Evolutionary conservation across 202 grass and related monocot genomes (phyloP).

Genomic region (Miscanthus sacchariflorus): DNA sequence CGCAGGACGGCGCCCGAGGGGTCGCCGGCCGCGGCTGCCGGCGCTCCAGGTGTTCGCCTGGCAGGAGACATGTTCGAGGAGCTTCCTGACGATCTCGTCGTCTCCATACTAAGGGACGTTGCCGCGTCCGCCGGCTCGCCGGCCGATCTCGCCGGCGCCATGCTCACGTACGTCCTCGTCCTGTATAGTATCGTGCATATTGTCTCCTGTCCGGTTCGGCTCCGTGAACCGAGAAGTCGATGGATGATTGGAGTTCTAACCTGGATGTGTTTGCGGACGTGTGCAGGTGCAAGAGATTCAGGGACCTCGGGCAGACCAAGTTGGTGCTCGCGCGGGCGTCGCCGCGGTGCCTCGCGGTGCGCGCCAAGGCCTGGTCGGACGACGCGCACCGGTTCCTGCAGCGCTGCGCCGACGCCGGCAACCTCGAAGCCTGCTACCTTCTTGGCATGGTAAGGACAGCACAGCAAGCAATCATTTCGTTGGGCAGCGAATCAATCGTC

Average conservation of each 20-base stretch:
- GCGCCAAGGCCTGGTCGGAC: constrained; percentile 73
- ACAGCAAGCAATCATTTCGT: too few relatives aligned
- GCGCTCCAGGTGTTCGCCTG: not conserved
- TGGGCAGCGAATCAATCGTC: too few relatives aligned
- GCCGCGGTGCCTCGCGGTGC: constrained; percentile 61
- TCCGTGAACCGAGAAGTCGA: not conserved
- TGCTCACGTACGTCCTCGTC: constrained; percentile 58
- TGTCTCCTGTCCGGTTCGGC: not conserved
- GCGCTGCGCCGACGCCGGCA: constrained; percentile 76
- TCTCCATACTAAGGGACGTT: constrained; percentile 67
- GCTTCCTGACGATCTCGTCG: constrained; percentile 73
- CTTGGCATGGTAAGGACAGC: constrained; percentile 72
- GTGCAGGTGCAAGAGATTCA: constrained; percentile 78
- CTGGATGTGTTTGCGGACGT: not conserved
- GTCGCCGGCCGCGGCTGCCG: not conserved
- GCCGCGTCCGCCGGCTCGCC: constrained; percentile 58
- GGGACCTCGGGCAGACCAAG: constrained; percentile 49
- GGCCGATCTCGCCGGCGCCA: constrained; percentile 74
- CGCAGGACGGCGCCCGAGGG: constrained; percentile 22
- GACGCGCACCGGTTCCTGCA: constrained; percentile 71
- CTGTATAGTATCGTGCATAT: not conserved
- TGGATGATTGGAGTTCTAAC: constrained; percentile 14
- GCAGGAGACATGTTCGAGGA: constrained; percentile 59
- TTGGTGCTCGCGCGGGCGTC: constrained; percentile 62
- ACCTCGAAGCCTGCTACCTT: constrained; percentile 79